Percentiles rank a stretch among this genome's conserved stretches.
Evolutionary conservation across 805 yeast species (phyloP).

Genomic region (Wickerhamiella azyma): DNA sequence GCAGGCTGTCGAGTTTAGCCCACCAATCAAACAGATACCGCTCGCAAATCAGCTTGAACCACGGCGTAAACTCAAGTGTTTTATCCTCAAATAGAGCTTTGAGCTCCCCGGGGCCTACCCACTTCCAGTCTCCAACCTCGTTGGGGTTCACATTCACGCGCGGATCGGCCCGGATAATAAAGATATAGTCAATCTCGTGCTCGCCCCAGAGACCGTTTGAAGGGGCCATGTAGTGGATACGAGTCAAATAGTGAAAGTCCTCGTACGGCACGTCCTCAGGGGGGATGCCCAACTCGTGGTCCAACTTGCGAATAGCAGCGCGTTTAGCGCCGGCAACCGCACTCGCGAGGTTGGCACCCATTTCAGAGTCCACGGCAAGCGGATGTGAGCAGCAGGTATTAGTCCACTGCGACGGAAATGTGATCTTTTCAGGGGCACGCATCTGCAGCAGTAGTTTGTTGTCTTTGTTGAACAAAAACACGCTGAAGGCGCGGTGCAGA

Average conservation of each 20-base stretch:
- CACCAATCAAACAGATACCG: constrained; percentile 89
- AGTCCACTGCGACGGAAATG: constrained; percentile 96
- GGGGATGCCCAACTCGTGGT: constrained; percentile 84
- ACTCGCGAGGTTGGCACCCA: constrained; percentile 47
- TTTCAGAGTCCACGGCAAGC: constrained; percentile 64
- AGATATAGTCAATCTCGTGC: constrained; percentile 91
- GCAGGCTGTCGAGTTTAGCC: constrained; percentile 28
- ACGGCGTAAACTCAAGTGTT: constrained; percentile 74
- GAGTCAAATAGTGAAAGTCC: constrained; percentile 67
- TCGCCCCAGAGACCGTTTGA: constrained; percentile 84
- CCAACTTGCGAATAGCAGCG: constrained; percentile 86
- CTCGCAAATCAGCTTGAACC: constrained; percentile 95
- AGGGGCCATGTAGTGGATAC: constrained; percentile 88
- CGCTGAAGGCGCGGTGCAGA: constrained; percentile 90
- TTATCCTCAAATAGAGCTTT: constrained; percentile 62
- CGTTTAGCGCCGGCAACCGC: constrained; percentile 66
- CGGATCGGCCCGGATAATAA: constrained; percentile 52
- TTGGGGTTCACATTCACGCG: constrained; percentile 46
- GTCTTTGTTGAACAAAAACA: constrained; percentile 73
- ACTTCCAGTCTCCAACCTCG: constrained; percentile 72
- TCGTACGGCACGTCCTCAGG: constrained; percentile 44
- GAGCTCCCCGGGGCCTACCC: constrained; percentile 56
- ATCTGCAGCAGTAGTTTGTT: constrained; percentile 77
- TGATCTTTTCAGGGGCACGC: constrained; percentile 91
- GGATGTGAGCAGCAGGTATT: constrained; percentile 99